Evolutionary conservation across 192 early-diverging fungal genomes (phyloP), one percentile per base, ranked within the genome.

Genomic region (Coemansia sp.): DNA sequence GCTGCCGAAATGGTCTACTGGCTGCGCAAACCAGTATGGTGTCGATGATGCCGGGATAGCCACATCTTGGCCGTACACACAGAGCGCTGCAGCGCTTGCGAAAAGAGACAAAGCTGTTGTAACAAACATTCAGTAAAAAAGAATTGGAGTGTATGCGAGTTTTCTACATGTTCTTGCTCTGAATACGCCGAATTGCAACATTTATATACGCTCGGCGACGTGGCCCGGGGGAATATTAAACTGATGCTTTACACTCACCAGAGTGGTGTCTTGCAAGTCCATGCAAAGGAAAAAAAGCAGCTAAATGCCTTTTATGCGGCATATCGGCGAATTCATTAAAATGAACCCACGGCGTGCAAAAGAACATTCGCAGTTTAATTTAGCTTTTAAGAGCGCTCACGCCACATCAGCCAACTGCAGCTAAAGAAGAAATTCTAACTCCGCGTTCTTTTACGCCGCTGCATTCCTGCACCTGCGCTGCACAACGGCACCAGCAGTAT

Each of bases 11-110:
- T 77, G 73, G 50, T 77, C 73, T 6, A 77, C 61, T 12, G 53
- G 63, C 64, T 77, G 73, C 8, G 66, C 32, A 43, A 64, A 70
- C 73, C 67, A 70, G 29, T 54, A 58, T 43, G 49, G 54, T 4
- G 53, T 52, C 12, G 50, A 30, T 8, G 65, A 63, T 1, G 57
- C 48, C 1, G 50, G 63, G 33, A 45, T 46, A 18, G 23, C 44
- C 2, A 1, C 45, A 10, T 23, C 49, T 30, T 28, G 28, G 22
- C 23, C 3, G 29, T 31, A 10, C 16, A 52, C n/a, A 25, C 28
- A 31, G 28, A 12, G 18, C n/a, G n/a, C 30, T 25, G 25, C 12
- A 14, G 18, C 30, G 30, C 28, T 31, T 32, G 29, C 29, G 6
- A 52, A 52, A 18, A 29, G 21, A 18, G 30, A 12, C 30, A 52